Evolutionary conservation across 805 yeast species (phyloP).

Genomic region (Isabelozyma rhagii): DNA sequence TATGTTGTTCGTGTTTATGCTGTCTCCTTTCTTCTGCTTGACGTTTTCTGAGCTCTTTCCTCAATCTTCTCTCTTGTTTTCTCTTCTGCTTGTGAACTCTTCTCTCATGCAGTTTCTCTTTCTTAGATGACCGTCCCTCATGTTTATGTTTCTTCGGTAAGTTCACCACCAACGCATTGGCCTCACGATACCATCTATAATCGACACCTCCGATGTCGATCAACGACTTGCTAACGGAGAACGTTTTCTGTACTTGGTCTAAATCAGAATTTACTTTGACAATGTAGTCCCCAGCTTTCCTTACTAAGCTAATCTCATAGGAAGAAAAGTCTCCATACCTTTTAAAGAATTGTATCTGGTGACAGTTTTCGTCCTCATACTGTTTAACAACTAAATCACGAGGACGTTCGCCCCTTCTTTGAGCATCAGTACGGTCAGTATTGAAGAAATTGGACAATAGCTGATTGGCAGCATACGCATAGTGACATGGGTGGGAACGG

Average conservation of each 20-base stretch:
- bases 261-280: conserved; percentile 11
- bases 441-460: background rate
- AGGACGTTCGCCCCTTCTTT: background rate
- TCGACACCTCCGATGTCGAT: conserved; percentile 29
- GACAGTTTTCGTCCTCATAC: conserved; percentile 19
- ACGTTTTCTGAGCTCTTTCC: background rate
- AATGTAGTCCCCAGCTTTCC: conserved; percentile 9
- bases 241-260: conserved; percentile 18
- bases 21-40: background rate
- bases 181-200: conserved; percentile 28
- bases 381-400: conserved; percentile 17
- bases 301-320: conserved; percentile 14
- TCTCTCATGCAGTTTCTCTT: background rate
- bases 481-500: background rate
- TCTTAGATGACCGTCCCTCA: background rate
- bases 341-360: conserved; percentile 23
- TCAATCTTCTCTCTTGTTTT: background rate
- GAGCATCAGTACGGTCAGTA: background rate
- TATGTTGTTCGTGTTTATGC: too few relatives aligned
- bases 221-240: conserved; percentile 17
- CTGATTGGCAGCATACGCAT: background rate
- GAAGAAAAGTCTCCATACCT: conserved; percentile 17
- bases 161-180: conserved; percentile 32
- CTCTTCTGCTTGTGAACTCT: conserved; percentile 2
- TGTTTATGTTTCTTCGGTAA: conserved; percentile 25